Percentiles rank a stretch among this genome's conserved stretches.
phyloP scores from a whole-genome alignment of 768 basidiomycete species.

The Lyophyllum semitale region DNA sequence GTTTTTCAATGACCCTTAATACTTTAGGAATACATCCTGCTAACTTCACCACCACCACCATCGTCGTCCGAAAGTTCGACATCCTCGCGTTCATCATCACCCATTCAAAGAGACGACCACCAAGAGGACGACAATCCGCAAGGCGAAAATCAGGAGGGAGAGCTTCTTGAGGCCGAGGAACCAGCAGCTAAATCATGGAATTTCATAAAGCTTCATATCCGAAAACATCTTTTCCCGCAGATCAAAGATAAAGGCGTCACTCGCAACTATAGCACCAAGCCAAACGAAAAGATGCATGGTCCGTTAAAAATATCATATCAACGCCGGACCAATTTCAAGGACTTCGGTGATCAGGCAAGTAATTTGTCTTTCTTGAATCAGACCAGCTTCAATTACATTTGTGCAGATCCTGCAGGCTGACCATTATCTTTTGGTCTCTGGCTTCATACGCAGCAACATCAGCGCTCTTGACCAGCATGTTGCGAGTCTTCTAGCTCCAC shows the following conservation, averaged over 20 bases:
- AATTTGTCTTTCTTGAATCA: neutral
- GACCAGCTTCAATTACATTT: neutral
- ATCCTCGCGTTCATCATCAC: too few species aligned
- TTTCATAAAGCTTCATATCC: slow-evolving; percentile 35
- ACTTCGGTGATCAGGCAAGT: neutral
- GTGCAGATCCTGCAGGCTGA: slow-evolving; percentile 3
- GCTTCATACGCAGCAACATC: slow-evolving; percentile 7
- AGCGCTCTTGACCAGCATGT: neutral
- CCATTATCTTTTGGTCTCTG: slow-evolving; percentile 1
- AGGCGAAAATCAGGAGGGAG: too few species aligned
- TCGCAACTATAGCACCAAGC: slow-evolving; percentile 29
- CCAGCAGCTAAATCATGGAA: slow-evolving; percentile 33
- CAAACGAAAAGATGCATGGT: slow-evolving; percentile 29
- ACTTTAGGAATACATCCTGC: neutral
- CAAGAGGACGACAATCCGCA: too few species aligned
- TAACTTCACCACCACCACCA: too few species aligned
- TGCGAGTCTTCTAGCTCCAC: too few species aligned
- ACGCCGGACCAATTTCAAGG: neutral
- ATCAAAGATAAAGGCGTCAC: slow-evolving; percentile 31
- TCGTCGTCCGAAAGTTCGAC: too few species aligned
- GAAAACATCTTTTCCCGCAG: slow-evolving; percentile 28
- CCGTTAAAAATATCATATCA: neutral
- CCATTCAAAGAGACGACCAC: too few species aligned
- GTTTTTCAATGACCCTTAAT: neutral
- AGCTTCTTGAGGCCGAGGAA: slow-evolving; percentile 18